Percentiles rank a stretch among this genome's conserved stretches.
These are phyloP conservation scores for Candida ovalis DNA, from an alignment of 805 yeast genomes.

Conservation along the genomic window DNA sequence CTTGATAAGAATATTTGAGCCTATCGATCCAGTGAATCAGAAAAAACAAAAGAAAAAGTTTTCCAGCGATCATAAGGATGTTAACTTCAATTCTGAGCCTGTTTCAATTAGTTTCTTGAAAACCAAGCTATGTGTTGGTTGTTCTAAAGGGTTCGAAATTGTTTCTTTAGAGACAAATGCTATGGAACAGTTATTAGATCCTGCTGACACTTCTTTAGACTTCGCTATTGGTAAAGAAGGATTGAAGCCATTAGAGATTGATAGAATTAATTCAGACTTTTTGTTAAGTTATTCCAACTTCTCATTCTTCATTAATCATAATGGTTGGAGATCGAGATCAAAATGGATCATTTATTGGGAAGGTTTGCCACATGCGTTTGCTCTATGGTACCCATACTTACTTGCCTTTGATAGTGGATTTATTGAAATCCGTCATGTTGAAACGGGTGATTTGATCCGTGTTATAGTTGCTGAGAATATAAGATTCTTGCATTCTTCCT, in stretches of 20 bases:
- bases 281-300: conserved; percentile 86
- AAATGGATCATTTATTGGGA: conserved; percentile 97
- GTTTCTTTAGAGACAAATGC: conserved; percentile 80
- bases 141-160: conserved; percentile 94
- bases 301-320: conserved; percentile 88
- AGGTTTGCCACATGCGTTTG: conserved; percentile 88
- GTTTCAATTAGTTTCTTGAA: conserved; percentile 87
- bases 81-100: conserved; percentile 82
- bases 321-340: conserved; percentile 94
- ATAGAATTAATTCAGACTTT: conserved; percentile 85
- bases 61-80: conserved; percentile 67
- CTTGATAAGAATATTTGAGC: conserved; percentile 79
- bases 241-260: conserved; percentile 86
- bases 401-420: conserved; percentile 87
- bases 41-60: conserved; percentile 66
- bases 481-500: conserved; percentile 80
- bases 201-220: conserved; percentile 97
- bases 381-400: conserved; percentile 90
- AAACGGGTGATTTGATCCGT: conserved; percentile 77
- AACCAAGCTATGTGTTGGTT: conserved; percentile 88
- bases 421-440: conserved; percentile 89
- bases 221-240: conserved; percentile 83
- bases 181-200: conserved; percentile 87
- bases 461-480: conserved; percentile 93
- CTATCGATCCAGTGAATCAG: conserved; percentile 67